Evolutionary conservation across 345 rosid genomes (phyloP).

Genomic region (Linum usitatissimum): DNA sequence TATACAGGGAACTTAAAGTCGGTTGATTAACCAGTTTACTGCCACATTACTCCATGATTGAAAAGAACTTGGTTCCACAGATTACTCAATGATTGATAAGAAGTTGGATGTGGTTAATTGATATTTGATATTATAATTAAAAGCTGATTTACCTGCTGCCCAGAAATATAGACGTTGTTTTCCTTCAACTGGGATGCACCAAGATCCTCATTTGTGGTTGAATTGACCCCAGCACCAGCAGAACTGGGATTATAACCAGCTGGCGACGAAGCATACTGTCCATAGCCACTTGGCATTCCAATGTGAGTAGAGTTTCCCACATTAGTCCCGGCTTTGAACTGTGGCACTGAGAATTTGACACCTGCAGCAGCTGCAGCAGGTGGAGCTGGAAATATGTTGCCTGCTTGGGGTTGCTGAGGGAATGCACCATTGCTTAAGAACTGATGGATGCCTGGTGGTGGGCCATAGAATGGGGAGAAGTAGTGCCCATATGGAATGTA

Average conservation of each 20-base stretch:
- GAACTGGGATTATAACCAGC: conserved; percentile 65
- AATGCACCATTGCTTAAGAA: conserved; percentile 68
- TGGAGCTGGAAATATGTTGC: conserved; percentile 56
- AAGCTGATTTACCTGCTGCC: conserved; percentile 53
- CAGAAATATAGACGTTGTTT: conserved; percentile 53
- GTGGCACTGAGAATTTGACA: conserved; percentile 66
- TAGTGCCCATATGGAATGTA: conserved; percentile 71
- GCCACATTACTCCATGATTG: not conserved
- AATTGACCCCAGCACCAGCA: conserved; percentile 54
- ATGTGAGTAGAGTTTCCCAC: conserved; percentile 55
- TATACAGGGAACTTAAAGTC: too few species aligned
- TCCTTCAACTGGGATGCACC: conserved; percentile 69
- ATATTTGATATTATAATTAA: not conserved
- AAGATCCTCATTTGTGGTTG: conserved; percentile 64
- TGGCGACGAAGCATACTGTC: conserved; percentile 66
- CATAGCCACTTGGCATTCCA: conserved; percentile 71
- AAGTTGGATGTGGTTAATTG: too few species aligned
- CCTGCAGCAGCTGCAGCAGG: conserved; percentile 56
- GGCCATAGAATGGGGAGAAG: conserved; percentile 64
- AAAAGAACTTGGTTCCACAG: not conserved
- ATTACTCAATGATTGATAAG: not conserved
- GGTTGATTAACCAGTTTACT: not conserved
- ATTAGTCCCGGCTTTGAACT: conserved; percentile 69
- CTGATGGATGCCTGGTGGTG: conserved; percentile 68
- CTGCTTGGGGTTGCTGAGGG: conserved; percentile 76